These are phyloP conservation scores for Apiospora koreana DNA, from an alignment of 2,329 filamentous ascomycete species.

Conservation along the genomic window DNA sequence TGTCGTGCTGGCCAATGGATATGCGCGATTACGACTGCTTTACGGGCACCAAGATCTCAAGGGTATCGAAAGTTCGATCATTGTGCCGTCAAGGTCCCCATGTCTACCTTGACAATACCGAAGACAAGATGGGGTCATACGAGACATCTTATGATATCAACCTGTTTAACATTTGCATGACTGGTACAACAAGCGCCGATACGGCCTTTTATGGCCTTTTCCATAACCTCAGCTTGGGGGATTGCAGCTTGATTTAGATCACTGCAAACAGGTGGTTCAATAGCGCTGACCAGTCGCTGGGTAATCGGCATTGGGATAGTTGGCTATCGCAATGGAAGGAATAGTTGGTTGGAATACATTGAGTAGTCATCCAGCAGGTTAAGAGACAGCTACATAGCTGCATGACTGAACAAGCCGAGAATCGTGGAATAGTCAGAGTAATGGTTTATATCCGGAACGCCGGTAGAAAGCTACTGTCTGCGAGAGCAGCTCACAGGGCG, in stretches of 20 bases:
- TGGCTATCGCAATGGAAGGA: neutral
- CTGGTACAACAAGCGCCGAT: neutral
- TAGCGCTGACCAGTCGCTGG: neutral
- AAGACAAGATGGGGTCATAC: neutral
- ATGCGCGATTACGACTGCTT: neutral
- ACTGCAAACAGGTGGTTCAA: neutral
- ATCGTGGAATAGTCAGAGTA: too few species aligned
- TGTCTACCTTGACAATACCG: neutral
- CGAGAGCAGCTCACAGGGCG: neutral
- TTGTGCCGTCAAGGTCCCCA: slow-evolving; percentile 1
- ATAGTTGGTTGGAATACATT: neutral
- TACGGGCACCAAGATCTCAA: neutral
- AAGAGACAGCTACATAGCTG: neutral
- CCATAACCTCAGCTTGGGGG: neutral
- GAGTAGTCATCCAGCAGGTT: neutral
- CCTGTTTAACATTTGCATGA: neutral
- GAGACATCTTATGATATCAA: neutral
- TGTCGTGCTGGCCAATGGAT: neutral
- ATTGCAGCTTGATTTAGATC: neutral
- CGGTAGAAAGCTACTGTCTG: neutral
- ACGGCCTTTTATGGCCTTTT: neutral
- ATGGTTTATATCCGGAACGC: neutral
- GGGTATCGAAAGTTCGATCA: neutral
- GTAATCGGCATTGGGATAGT: neutral
- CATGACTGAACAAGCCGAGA: neutral